Conservation (phyloP, 164 flowering plant species). For the Aristolochia fimbriata region DNA sequence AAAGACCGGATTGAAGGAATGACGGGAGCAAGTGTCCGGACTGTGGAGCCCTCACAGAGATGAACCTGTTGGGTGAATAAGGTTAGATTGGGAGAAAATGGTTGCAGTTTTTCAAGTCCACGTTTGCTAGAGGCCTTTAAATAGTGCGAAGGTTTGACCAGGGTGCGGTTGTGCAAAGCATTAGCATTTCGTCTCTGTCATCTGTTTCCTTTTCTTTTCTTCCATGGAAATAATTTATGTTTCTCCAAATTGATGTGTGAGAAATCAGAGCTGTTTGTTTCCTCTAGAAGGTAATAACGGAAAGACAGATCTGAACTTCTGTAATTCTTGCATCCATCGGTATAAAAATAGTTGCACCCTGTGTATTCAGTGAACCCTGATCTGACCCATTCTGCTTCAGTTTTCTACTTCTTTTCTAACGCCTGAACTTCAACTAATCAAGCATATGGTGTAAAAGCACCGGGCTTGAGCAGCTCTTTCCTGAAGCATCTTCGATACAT, state of each 20-base stretch:
- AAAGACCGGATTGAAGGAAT: constrained; percentile 81
- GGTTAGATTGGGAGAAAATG: too few relatives aligned
- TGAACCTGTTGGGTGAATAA: constrained; percentile 16
- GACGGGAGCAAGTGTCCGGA: constrained; percentile 78
- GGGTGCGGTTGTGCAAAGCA: constrained; percentile 7
- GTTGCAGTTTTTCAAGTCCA: too few relatives aligned
- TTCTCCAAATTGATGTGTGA: constrained; percentile 11
- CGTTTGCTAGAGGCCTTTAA: neutral
- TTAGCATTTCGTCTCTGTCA: constrained; percentile 6
- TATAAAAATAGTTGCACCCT: constrained; percentile 6
- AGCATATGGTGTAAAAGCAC: too few relatives aligned
- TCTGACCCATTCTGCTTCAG: too few relatives aligned
- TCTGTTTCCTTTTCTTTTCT: neutral
- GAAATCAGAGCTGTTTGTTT: constrained; percentile 16
- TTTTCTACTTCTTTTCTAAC: too few relatives aligned
- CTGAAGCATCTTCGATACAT: too few relatives aligned
- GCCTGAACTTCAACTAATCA: too few relatives aligned
- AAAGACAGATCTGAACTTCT: constrained; percentile 8
- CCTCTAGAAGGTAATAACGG: constrained; percentile 6
- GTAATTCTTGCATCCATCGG: constrained; percentile 14
- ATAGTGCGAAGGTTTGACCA: constrained; percentile 6
- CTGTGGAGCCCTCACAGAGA: constrained; percentile 79
- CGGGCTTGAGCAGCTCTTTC: too few relatives aligned
- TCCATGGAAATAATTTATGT: constrained; percentile 14
- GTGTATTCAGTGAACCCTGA: neutral